Evolutionary conservation across 192 early-diverging fungal species (phyloP).

Genomic region (Rhizophagus sp.): DNA sequence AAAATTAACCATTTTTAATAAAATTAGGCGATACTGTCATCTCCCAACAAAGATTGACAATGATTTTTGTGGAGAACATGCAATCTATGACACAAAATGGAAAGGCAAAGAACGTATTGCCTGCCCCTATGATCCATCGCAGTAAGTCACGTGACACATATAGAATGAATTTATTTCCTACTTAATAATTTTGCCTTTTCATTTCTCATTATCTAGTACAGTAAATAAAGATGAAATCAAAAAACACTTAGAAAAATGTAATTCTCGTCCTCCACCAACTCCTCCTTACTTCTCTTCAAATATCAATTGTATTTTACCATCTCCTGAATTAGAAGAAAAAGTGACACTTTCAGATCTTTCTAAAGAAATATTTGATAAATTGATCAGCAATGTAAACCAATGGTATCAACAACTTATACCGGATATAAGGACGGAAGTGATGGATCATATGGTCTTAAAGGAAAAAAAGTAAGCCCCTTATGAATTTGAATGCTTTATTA

Average conservation of each 20-base stretch:
- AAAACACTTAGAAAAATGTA: constrained; percentile 26
- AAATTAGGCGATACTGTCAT: constrained; percentile 26
- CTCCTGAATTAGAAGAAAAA: not conserved
- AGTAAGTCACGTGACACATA: not conserved
- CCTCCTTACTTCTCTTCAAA: constrained; percentile 19
- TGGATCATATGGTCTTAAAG: constrained; percentile 23
- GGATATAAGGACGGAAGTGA: not conserved
- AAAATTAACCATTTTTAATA: not conserved
- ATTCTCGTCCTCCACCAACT: constrained; percentile 12
- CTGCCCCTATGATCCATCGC: constrained; percentile 22
- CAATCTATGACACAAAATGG: not conserved
- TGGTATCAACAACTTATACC: constrained; percentile 7
- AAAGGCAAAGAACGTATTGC: constrained; percentile 4
- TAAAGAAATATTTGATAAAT: constrained; percentile 8
- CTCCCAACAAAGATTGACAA: constrained; percentile 25
- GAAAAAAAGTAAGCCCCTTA: not conserved
- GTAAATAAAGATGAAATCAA: constrained; percentile 16
- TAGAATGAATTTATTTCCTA: not conserved
- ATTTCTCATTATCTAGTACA: not conserved
- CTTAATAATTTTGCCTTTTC: not conserved
- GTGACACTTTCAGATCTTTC: constrained; percentile 7
- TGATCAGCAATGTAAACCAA: constrained; percentile 17
- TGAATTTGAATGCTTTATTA: not conserved
- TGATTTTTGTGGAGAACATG: constrained; percentile 22
- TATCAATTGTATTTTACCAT: constrained; percentile 21